Evolutionary conservation across 305 asterid species (phyloP), one percentile per base, ranked within the genome.

Genomic region (Caryopteris hybrid): DNA sequence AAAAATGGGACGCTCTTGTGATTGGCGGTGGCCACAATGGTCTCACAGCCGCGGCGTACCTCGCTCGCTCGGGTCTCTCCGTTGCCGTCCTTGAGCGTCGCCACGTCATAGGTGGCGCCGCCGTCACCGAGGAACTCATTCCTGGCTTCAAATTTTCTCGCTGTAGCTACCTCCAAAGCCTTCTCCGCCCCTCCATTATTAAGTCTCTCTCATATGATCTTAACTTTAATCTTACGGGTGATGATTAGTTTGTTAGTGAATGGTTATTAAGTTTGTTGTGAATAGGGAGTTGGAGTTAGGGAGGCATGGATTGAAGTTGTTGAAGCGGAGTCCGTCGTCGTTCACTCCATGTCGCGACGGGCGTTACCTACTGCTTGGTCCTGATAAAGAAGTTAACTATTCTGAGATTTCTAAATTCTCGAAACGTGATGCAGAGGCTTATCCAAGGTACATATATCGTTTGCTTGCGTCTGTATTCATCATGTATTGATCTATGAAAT

Each of bases 21-120:
- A 88, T 93, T 20, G 98, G 98, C 66, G 95, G 91, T 6, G 98
- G 98, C 55, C 98, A 93, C 86, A 93, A 93, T 55, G 98, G 98
- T 68, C 97, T 93, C 50, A 90, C 95, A 5, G 89, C 97, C 36
- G 97, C 98, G 59, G 97, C 98, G 38, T 93, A 90, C 82, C 89
- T 93, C 23, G 93, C 97, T 64, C 93, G 89, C 51, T 85, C 95
- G 27, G 98, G 98, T 14, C 88, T 88, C 60, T 90, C 98, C 8
- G 98, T 88, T 54, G 97, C 96, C 60, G 96, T 93, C 64, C 90
- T 93, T 46, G 97, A 90, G 88, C 95, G 97, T 75, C 98, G 97
- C 76, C 95, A 85, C 78, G 47, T 93, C 48, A 77, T 93, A 12
- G 99, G 98, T 8, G 99, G 99, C 64, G 99, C 97, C 7, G 99